These are phyloP conservation scores for Delonix regia DNA, from an alignment of 306 rosid species.

Conservation along the genomic window DNA sequence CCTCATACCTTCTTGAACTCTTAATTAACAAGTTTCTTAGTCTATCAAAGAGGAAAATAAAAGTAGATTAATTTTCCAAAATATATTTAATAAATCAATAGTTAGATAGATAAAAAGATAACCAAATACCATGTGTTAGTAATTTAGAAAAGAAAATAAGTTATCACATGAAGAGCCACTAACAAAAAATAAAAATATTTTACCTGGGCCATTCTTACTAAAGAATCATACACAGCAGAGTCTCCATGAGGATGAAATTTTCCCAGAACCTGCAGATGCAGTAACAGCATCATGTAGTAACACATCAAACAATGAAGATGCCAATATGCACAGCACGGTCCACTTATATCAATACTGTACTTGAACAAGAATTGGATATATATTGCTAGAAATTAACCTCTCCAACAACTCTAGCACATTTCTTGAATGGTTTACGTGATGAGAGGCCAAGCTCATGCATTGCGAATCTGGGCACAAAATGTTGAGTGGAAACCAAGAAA, in stretches of 20 bases:
- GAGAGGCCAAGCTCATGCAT: constrained; percentile 96
- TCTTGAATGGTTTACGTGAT: constrained; percentile 88
- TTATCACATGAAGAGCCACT: constrained; percentile 18
- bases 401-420: constrained; percentile 99
- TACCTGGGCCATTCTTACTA: constrained; percentile 99
- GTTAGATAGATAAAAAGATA: too few species aligned
- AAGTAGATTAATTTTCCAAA: neutral
- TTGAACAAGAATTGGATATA: constrained; percentile 22
- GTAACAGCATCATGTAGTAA: constrained; percentile 26
- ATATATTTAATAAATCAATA: neutral
- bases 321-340: neutral
- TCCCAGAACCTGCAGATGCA: constrained; percentile 80
- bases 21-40: neutral
- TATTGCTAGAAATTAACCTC: constrained; percentile 60
- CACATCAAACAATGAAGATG: constrained; percentile 11
- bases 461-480: constrained; percentile 70
- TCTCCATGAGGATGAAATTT: constrained; percentile 99
- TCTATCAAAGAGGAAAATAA: neutral
- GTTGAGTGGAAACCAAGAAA: neutral
- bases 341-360: constrained; percentile 10
- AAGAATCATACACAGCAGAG: constrained; percentile 88
- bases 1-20: neutral
- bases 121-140: neutral
- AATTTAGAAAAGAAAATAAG: constrained; percentile 17
- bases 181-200: constrained; percentile 13